These are phyloP conservation scores for Skeletonema grethae DNA, from an alignment of 108 stramenopile species.

Conservation along the genomic window DNA sequence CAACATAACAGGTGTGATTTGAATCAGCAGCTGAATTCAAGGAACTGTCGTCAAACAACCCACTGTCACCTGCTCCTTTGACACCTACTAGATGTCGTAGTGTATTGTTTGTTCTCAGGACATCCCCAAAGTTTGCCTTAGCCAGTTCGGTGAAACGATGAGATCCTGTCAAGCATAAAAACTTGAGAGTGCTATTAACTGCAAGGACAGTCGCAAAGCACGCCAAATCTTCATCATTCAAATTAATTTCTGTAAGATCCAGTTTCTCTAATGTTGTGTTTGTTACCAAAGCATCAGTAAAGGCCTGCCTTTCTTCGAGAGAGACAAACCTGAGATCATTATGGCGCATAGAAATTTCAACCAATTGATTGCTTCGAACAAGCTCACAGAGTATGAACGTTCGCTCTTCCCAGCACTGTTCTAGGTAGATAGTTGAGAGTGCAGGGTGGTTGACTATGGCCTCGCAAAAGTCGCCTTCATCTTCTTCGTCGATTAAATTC, in stretches of 20 bases:
- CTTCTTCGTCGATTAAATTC: neutral
- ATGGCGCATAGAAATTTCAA: neutral
- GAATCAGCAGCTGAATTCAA: neutral
- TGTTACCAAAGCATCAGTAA: neutral
- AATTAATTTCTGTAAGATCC: neutral
- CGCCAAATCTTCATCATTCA: neutral
- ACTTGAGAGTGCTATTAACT: neutral
- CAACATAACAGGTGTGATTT: neutral
- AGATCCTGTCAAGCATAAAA: neutral
- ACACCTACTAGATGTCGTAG: neutral
- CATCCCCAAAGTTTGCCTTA: neutral
- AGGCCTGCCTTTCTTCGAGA: neutral
- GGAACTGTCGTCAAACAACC: neutral
- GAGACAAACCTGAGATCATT: neutral
- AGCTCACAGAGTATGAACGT: neutral
- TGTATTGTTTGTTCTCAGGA: neutral
- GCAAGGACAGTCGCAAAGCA: neutral
- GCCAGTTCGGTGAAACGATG: neutral
- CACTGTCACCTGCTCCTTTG: too few relatives aligned
- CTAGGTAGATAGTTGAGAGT: neutral
- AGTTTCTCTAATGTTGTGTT: neutral
- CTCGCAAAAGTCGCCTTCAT: neutral
- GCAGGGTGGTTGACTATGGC: neutral
- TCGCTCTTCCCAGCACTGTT: neutral
- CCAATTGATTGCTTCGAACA: neutral